A percentile compares a stretch with the other conserved stretches of the same genome.
Evolutionary conservation across 176 grass and related monocot genomes (phyloP).

Genomic region (Triticum monococcum): DNA sequence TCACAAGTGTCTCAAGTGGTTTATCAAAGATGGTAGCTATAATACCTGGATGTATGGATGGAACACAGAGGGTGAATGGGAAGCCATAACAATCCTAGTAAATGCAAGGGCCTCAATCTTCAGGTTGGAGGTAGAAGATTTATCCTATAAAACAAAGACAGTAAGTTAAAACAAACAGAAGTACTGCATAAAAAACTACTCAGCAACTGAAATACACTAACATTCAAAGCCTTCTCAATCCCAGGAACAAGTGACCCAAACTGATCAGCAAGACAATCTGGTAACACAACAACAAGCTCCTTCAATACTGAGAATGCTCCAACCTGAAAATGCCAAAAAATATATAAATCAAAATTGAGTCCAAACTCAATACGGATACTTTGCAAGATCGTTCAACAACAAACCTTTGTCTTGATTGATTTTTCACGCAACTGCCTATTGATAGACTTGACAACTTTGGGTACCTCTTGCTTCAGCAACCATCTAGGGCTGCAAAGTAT

Average conservation of each 20-base stretch:
- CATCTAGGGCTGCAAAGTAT: slow-evolving; percentile 66
- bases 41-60: slow-evolving; percentile 86
- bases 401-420: slow-evolving; percentile 94
- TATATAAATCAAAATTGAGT: slow-evolving; percentile 4
- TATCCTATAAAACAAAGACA: slow-evolving; percentile 66
- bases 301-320: slow-evolving; percentile 93
- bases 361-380: neutral
- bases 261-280: slow-evolving; percentile 92
- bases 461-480: slow-evolving; percentile 94
- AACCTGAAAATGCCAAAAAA: slow-evolving; percentile 41
- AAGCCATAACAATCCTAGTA: slow-evolving; percentile 92
- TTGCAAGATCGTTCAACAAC: slow-evolving; percentile 12
- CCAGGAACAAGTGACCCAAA: slow-evolving; percentile 91
- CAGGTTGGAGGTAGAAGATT: slow-evolving; percentile 92
- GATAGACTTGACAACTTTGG: slow-evolving; percentile 90
- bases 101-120: slow-evolving; percentile 97
- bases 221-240: slow-evolving; percentile 97
- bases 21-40: neutral
- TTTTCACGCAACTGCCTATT: slow-evolving; percentile 94
- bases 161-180: neutral
- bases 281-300: slow-evolving; percentile 90
- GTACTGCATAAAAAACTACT: neutral
- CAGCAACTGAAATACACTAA: slow-evolving; percentile 40
- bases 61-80: slow-evolving; percentile 85
- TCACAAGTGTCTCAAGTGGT: neutral